phyloP scores from a whole-genome alignment of 2,329 filamentous ascomycete genomes.

The Penicillium occitanis region DNA sequence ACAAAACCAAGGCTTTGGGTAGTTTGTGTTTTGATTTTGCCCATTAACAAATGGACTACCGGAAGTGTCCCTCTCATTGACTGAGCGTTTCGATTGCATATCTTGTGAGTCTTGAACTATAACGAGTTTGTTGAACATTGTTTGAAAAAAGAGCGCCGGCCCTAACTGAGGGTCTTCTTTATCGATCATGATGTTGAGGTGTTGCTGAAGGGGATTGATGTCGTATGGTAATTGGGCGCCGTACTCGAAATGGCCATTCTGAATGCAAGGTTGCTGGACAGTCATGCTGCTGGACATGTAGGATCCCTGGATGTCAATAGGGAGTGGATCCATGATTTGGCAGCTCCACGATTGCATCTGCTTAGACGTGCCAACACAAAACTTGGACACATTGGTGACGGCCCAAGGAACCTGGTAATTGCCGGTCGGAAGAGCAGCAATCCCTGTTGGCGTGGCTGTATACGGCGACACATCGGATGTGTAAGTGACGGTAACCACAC shows the following conservation, averaged over 20 bases:
- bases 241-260: constrained; percentile 51
- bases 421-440: constrained; percentile 53
- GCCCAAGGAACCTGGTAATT: constrained; percentile 50
- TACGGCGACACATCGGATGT: constrained; percentile 54
- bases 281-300: constrained; percentile 34
- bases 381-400: constrained; percentile 49
- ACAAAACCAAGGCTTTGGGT: constrained; percentile 67
- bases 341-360: constrained; percentile 55
- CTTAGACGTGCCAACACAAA: constrained; percentile 50
- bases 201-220: constrained; percentile 44
- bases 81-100: constrained; percentile 31
- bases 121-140: constrained; percentile 64
- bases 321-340: constrained; percentile 35
- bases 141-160: constrained; percentile 64
- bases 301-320: constrained; percentile 33
- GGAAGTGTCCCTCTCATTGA: constrained; percentile 21
- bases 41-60: not conserved
- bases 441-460: constrained; percentile 44
- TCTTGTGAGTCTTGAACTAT: constrained; percentile 46
- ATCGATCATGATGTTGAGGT: constrained; percentile 58
- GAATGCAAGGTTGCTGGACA: constrained; percentile 41
- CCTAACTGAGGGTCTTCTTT: constrained; percentile 57
- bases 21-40: constrained; percentile 28
- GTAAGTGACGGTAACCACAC: constrained; percentile 50
- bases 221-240: constrained; percentile 60